phyloP scores from a whole-genome alignment of 2,329 filamentous ascomycete species.

The Didymella exigua region DNA sequence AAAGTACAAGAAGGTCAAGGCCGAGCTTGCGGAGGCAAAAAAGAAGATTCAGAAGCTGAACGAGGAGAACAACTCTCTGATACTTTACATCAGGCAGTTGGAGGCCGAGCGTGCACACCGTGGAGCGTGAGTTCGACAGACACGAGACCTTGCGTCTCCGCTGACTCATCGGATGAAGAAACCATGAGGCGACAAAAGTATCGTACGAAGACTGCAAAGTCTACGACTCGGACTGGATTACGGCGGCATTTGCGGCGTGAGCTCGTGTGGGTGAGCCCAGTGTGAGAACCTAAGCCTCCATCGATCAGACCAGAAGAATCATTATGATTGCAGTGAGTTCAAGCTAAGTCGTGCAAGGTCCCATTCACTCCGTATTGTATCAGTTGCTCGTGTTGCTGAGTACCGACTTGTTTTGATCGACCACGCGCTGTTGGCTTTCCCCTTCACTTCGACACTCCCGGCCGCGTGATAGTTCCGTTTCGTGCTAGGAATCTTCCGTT shows the following conservation, averaged over 20 bases:
- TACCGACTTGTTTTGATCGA: background rate
- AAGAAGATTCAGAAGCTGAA: constrained; percentile 25
- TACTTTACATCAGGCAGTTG: constrained; percentile 20
- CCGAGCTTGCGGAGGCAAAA: constrained; percentile 19
- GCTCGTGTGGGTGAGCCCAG: background rate
- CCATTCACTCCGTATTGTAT: no score
- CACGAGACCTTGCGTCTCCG: background rate
- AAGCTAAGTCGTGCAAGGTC: background rate
- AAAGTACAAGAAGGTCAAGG: constrained; percentile 18
- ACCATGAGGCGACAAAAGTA: background rate
- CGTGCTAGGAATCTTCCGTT: background rate
- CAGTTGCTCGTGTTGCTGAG: background rate
- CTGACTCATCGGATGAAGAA: background rate
- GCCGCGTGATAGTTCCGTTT: constrained; percentile 4
- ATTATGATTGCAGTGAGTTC: background rate
- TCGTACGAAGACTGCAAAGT: background rate
- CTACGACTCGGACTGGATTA: background rate
- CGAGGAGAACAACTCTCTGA: constrained; percentile 30
- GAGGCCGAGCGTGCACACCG: background rate
- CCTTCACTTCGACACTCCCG: constrained; percentile 8
- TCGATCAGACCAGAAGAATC: background rate
- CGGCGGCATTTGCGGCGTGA: background rate
- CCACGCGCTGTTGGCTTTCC: background rate
- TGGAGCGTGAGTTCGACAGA: background rate
- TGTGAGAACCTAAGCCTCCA: background rate